Conservation (phyloP, 345 rosid species). For the Salix udensis region DNA sequence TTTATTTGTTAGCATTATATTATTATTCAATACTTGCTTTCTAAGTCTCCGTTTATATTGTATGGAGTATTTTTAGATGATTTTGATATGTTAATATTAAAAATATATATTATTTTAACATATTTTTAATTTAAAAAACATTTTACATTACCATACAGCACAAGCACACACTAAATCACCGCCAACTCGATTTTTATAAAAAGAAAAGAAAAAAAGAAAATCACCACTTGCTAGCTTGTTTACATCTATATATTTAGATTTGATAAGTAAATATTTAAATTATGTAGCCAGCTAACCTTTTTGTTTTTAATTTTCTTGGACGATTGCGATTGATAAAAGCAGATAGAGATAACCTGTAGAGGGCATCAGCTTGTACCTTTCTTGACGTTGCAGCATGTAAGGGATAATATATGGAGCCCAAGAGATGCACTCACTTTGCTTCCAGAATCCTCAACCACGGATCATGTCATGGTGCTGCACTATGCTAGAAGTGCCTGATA, state of each 20-base stretch:
- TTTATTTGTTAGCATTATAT: background rate
- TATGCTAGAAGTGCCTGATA: conserved; percentile 56
- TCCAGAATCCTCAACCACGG: conserved; percentile 53
- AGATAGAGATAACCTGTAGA: conserved; percentile 91
- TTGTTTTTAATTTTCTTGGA: background rate
- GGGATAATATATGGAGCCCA: conserved; percentile 79
- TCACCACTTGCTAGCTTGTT: background rate
- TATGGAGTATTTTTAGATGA: too few relatives aligned
- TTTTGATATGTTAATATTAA: too few relatives aligned
- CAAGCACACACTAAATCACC: too few relatives aligned
- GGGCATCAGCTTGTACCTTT: conserved; percentile 74
- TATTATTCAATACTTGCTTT: background rate
- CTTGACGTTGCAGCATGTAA: conserved; percentile 88
- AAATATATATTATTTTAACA: too few relatives aligned
- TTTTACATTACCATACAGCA: too few relatives aligned
- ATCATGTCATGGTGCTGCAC: conserved; percentile 87
- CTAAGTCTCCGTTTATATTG: too few relatives aligned
- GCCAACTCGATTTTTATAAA: too few relatives aligned
- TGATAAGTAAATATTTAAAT: background rate
- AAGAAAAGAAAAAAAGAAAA: background rate
- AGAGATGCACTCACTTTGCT: conserved; percentile 55
- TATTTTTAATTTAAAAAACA: too few relatives aligned
- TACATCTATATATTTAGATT: background rate
- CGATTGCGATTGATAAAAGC: conserved; percentile 21
- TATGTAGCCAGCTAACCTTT: background rate